Percentiles rank a stretch among this genome's conserved stretches.
phyloP scores from a whole-genome alignment of 371 early-diverging fungal species.

The Umbelopsis sp. region DNA sequence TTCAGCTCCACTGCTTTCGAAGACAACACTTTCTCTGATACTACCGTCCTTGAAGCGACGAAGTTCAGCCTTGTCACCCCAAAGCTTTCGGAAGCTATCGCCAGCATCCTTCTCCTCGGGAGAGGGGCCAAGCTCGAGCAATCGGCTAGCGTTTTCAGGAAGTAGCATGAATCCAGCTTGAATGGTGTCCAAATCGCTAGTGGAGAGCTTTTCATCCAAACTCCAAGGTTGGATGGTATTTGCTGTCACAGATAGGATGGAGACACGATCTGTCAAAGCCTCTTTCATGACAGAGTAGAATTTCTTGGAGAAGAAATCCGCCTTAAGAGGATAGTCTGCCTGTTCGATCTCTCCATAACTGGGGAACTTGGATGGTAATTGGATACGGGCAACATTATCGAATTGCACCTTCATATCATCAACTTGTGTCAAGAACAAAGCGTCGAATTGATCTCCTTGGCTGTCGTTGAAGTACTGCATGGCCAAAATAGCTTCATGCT shows the following conservation, averaged over 20 bases:
- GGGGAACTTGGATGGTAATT: conserved; percentile 19
- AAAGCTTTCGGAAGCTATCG: conserved; percentile 76
- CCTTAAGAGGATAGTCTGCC: conserved; percentile 62
- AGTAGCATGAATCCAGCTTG: conserved; percentile 76
- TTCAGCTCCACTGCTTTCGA: conserved; percentile 73
- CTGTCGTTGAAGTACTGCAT: conserved; percentile 65
- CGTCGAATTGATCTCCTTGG: conserved; percentile 69
- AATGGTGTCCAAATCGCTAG: conserved; percentile 29
- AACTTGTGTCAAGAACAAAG: conserved; percentile 73
- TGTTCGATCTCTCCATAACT: conserved; percentile 51
- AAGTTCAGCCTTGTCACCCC: conserved; percentile 85
- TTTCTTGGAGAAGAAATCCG: conserved; percentile 51
- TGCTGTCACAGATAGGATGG: conserved; percentile 56
- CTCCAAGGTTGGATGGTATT: conserved; percentile 39
- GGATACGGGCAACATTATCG: conserved; percentile 54
- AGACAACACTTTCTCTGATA: conserved; percentile 83
- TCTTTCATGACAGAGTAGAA: conserved; percentile 58
- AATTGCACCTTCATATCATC: conserved; percentile 64
- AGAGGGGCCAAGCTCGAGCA: conserved; percentile 84
- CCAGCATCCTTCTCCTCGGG: conserved; percentile 64
- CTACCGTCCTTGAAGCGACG: conserved; percentile 90
- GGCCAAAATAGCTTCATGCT: conserved; percentile 72
- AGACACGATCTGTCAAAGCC: conserved; percentile 72
- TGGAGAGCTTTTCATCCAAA: conserved; percentile 26
- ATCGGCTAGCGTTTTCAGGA: conserved; percentile 62